A percentile compares a stretch with the other conserved stretches of the same genome.
Evolutionary conservation across 2,329 filamentous ascomycete genomes (phyloP).

Genomic region (Xylariaceae sp.): DNA sequence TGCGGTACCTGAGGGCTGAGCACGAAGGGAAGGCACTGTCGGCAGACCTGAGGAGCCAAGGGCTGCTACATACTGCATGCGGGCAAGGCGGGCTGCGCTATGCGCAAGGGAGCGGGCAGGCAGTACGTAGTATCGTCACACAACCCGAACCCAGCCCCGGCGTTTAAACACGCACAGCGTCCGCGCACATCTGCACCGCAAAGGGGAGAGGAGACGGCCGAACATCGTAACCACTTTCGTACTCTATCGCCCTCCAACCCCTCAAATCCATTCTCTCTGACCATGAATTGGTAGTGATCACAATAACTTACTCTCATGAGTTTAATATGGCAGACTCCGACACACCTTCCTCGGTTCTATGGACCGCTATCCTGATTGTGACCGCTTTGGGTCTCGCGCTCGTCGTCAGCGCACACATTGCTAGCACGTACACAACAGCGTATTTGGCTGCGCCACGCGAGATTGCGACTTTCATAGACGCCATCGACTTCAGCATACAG

Average conservation of each 20-base stretch:
- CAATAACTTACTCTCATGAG: too few relatives aligned
- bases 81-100: too few relatives aligned
- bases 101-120: too few relatives aligned
- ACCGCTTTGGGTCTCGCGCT: conserved; percentile 54
- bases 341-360: conserved; percentile 45
- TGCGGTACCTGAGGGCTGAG: too few relatives aligned
- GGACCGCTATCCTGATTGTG: conserved; percentile 54
- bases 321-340: conserved; percentile 26
- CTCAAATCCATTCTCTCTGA: neutral
- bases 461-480: conserved; percentile 53
- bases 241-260: neutral
- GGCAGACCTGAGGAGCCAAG: too few relatives aligned
- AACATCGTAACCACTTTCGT: conserved; percentile 7
- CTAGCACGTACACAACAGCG: conserved; percentile 48
- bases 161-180: conserved; percentile 7
- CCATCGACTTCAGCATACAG: conserved; percentile 56
- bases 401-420: conserved; percentile 49
- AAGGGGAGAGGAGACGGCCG: conserved; percentile 7
- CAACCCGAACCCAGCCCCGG: conserved; percentile 8
- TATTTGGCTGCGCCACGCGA: conserved; percentile 56
- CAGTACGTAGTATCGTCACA: conserved; percentile 2
- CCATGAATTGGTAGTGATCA: neutral
- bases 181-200: conserved; percentile 11
- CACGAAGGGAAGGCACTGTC: too few relatives aligned
- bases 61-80: too few relatives aligned